Conservation (phyloP, 352 stramenopile genomes). For the Phytophthora cactorum region DNA sequence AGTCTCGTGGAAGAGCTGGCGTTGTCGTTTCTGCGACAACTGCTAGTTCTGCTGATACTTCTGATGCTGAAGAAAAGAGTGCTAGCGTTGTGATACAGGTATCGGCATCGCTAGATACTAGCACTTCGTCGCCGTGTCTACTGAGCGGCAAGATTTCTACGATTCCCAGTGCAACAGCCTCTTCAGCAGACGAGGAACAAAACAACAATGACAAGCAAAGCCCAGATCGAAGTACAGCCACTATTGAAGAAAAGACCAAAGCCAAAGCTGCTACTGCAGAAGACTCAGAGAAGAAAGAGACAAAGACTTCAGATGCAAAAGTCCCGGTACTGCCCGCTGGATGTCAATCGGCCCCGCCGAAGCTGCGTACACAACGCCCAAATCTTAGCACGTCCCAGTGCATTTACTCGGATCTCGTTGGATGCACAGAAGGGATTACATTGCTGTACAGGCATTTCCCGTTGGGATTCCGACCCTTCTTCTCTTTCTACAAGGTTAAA, state of each 20-base stretch:
- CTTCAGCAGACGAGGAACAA: constrained; percentile 4
- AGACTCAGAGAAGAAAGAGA: not conserved
- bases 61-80: constrained; percentile 18
- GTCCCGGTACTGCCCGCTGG: constrained; percentile 1
- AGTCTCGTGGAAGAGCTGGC: constrained; percentile 4
- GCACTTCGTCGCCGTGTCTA: constrained; percentile 25
- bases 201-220: constrained; percentile 1
- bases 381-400: constrained; percentile 19
- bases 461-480: constrained; percentile 57
- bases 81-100: constrained; percentile 4
- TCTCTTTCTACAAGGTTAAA: constrained; percentile 71
- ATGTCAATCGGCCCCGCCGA: constrained; percentile 22
- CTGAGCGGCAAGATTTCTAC: constrained; percentile 21
- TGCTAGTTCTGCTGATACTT: constrained; percentile 12
- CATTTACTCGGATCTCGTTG: constrained; percentile 57
- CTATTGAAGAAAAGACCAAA: constrained; percentile 2
- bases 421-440: constrained; percentile 56
- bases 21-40: constrained; percentile 6
- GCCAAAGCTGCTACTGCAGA: not conserved
- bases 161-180: constrained; percentile 13
- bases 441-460: constrained; percentile 61
- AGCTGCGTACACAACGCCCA: constrained; percentile 11
- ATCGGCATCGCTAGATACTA: constrained; percentile 19
- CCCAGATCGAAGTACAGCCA: not conserved
- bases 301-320: not conserved